phyloP scores from a whole-genome alignment of 2,329 filamentous ascomycete species.

The Dothidotthia symphoricarpi region DNA sequence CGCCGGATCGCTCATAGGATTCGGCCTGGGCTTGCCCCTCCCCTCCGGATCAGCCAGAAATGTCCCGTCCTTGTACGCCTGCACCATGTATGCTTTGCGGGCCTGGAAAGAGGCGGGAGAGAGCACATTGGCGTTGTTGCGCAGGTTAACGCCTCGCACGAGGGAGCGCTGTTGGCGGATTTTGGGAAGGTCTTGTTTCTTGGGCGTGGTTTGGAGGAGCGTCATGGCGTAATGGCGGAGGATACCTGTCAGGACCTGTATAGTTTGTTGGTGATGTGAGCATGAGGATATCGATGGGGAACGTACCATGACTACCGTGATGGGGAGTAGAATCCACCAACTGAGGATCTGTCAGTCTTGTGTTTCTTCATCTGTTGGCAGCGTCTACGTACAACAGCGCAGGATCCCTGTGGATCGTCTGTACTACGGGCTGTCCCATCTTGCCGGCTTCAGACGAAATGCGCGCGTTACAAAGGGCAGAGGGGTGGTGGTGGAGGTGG shows the following conservation, averaged over 20 bases:
- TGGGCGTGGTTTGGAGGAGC: constrained; percentile 82
- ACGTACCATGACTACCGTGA: constrained; percentile 89
- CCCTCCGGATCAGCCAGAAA: constrained; percentile 88
- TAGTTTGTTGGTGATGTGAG: constrained; percentile 10
- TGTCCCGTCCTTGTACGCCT: constrained; percentile 78
- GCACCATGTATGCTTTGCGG: constrained; percentile 77
- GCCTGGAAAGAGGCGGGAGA: constrained; percentile 73
- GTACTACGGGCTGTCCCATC: constrained; percentile 83
- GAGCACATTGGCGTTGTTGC: constrained; percentile 76
- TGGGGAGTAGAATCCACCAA: constrained; percentile 98
- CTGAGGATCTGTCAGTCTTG: constrained; percentile 51
- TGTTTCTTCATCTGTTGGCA: background rate
- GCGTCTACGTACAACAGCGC: constrained; percentile 77
- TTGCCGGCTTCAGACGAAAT: constrained; percentile 27
- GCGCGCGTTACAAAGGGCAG: constrained; percentile 12
- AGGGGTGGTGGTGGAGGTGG: constrained; percentile 11
- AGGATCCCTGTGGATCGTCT: constrained; percentile 98
- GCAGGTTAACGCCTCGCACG: constrained; percentile 78
- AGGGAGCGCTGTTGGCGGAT: constrained; percentile 84
- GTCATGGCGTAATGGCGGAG: constrained; percentile 94
- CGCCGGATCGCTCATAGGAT: constrained; percentile 91
- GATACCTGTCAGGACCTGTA: constrained; percentile 82
- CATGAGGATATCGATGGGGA: background rate
- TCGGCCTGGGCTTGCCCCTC: constrained; percentile 82
- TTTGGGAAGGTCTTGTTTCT: constrained; percentile 71